Conservation (phyloP, 2,329 filamentous ascomycete species). For the Fusarium sp. region DNA sequence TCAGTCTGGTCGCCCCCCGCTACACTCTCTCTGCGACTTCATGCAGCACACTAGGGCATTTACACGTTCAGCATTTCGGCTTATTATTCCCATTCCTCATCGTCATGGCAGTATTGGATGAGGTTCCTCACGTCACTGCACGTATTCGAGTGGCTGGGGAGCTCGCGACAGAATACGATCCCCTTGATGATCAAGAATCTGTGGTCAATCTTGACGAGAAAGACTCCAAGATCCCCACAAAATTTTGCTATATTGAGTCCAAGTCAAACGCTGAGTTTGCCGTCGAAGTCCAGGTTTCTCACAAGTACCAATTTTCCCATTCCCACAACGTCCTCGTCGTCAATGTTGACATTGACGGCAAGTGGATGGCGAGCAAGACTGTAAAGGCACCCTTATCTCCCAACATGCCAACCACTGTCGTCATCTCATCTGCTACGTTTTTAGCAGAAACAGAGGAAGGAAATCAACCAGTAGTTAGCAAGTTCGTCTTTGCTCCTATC, state of each 20-base stretch:
- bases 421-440: background rate
- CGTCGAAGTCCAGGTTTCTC: conserved; percentile 11
- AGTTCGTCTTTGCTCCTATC: conserved; percentile 35
- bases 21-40: background rate
- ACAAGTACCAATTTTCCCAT: background rate
- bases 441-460: background rate
- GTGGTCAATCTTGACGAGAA: accelerated
- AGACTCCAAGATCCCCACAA: background rate
- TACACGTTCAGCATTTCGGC: background rate
- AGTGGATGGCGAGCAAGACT: accelerated
- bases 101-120: conserved; percentile 41
- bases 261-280: conserved; percentile 30
- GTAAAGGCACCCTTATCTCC: background rate
- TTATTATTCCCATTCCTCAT: background rate
- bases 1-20: background rate
- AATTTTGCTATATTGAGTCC: conserved; percentile 44
- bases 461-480: background rate
- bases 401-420: background rate
- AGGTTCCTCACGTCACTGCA: conserved; percentile 32
- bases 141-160: conserved; percentile 33
- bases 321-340: accelerated
- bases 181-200: background rate
- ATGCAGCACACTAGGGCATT: background rate
- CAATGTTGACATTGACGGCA: conserved; percentile 30
- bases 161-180: conserved; percentile 40